Percentiles rank a stretch among this genome's conserved stretches.
Conservation (phyloP, 208 protist species). For the Phytomonas francai region DNA sequence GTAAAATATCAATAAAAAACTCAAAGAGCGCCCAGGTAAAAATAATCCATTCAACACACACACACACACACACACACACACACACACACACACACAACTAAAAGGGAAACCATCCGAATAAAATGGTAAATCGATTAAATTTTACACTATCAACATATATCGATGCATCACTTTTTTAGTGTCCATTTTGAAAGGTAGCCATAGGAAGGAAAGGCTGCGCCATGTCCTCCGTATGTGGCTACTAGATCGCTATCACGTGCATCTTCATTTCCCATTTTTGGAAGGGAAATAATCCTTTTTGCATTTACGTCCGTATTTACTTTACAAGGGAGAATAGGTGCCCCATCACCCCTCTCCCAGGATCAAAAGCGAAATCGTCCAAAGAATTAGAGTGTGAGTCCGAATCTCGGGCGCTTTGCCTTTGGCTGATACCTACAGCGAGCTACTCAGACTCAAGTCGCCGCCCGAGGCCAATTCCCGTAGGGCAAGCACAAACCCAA, state of each 20-base stretch:
- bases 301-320: too few relatives aligned
- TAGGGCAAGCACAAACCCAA: slow-evolving; percentile 73
- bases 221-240: not conserved
- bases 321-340: too few relatives aligned
- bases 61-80: slow-evolving; percentile 8
- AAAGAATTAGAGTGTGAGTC: slow-evolving; percentile 1
- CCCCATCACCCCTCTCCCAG: too few relatives aligned
- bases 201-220: too few relatives aligned
- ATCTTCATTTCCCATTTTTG: too few relatives aligned
- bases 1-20: too few relatives aligned
- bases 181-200: too few relatives aligned
- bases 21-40: too few relatives aligned
- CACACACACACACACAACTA: slow-evolving; percentile 9
- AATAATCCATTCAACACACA: too few relatives aligned
- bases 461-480: slow-evolving; percentile 33
- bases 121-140: not conserved
- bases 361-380: not conserved
- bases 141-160: slow-evolving; percentile 4
- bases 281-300: too few relatives aligned
- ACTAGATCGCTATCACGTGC: too few relatives aligned
- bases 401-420: not conserved
- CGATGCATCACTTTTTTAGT: too few relatives aligned
- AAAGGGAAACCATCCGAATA: not conserved
- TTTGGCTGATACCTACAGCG: slow-evolving; percentile 13
- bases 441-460: slow-evolving; percentile 30